Evolutionary conservation across 1,284 basidiomycete species (phyloP), one percentile per base, ranked within the genome.

Genomic region (Heterobasidion parviporum): DNA sequence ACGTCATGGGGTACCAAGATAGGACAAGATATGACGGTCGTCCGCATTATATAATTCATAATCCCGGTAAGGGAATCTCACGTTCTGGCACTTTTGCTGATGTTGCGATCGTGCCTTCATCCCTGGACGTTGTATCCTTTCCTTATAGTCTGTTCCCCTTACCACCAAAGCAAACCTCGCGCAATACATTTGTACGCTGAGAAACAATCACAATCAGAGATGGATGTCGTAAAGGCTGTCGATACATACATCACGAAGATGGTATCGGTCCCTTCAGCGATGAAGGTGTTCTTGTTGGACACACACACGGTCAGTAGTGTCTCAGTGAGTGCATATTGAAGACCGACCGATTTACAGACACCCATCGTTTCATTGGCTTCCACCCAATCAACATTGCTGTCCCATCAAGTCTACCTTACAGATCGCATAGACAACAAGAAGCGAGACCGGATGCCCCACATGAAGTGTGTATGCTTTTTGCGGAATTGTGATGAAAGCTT

Each of bases 231-330:
- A 63, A 96, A 96, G 71, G 96, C 97, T 2, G 86, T 98, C 46
- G 92, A 95, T 73, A 92, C 87, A 15, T 99, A 99, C 77, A 83
- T 98, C 66, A 81, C 84, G 62, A 96, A 92, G 75, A 81, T 98
- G 78, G 82, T 98, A 59, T 86, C 87, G 34, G 85, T 85, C 56
- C 91, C 94, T 51, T 77, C 82, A 8, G 84, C 92, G 7, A 98
- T 99, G 89, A 99, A 99, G 73, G 94, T 98, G n/a, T 79, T 99
- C 47, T 80, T 99, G 35, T 83, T 99, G 32, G 97, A 99, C 70
- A 81, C 86, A 26, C 92, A 98, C 68, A 99, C 96, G n/a, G 94
- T 95, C 66, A 57, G 85, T 67, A 15, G 9, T 34, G 34, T 45
- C 32, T 54, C 15, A 8, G 46, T 41, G 32, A 56, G 49, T 20